phyloP scores from a whole-genome alignment of 495 filamentous ascomycete species.

The Penicillium robsamsonii region DNA sequence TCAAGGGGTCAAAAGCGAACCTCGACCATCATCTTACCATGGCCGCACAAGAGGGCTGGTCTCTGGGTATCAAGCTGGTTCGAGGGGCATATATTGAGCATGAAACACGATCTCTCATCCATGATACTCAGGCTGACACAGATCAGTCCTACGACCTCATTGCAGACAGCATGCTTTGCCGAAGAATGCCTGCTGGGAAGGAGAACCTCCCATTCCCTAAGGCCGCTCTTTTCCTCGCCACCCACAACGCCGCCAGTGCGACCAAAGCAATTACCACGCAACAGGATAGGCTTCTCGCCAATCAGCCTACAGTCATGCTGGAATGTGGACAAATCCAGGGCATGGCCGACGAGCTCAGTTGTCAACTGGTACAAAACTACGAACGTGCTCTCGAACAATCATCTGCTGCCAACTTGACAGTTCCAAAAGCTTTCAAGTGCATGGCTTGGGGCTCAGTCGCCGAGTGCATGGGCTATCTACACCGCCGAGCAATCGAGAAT shows the following conservation, averaged over 20 bases:
- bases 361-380: constrained; percentile 30
- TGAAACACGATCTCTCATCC: constrained; percentile 39
- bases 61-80: constrained; percentile 40
- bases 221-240: constrained; percentile 40
- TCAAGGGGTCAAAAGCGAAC: constrained; percentile 37
- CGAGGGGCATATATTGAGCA: constrained; percentile 43
- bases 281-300: constrained; percentile 20
- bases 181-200: constrained; percentile 15
- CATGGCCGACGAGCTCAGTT: constrained; percentile 40
- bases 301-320: constrained; percentile 26
- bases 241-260: constrained; percentile 37
- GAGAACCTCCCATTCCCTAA: constrained; percentile 28
- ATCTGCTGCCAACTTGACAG: constrained; percentile 14
- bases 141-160: constrained; percentile 42
- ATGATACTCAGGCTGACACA: constrained; percentile 41
- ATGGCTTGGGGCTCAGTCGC: constrained; percentile 36
- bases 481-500: constrained; percentile 38
- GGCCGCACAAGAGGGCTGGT: constrained; percentile 33
- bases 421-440: constrained; percentile 37
- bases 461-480: constrained; percentile 40
- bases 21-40: constrained; percentile 31
- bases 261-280: constrained; percentile 31
- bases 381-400: constrained; percentile 19
- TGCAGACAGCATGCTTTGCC: constrained; percentile 31
- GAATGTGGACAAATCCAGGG: constrained; percentile 64